Percentiles rank a stretch among this genome's conserved stretches.
phyloP scores from a whole-genome alignment of 768 basidiomycete species.

The Termitomyces sp. region DNA sequence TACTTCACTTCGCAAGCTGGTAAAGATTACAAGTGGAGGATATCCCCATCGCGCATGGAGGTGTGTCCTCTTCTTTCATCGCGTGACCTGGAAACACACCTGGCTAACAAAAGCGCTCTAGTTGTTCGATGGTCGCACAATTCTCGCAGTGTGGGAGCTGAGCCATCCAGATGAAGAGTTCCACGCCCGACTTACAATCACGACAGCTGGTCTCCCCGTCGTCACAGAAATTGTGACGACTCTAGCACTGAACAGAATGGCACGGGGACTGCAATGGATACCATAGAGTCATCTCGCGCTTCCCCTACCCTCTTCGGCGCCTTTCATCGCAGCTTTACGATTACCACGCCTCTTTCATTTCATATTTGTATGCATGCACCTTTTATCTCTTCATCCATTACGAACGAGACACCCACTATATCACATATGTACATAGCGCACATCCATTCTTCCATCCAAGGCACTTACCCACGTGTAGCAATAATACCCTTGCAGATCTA shows the following conservation, averaged over 20 bases:
- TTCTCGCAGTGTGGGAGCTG: conserved; percentile 67
- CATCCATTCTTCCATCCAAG: conserved; percentile 9
- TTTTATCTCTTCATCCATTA: conserved; percentile 9
- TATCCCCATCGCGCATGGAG: conserved; percentile 63
- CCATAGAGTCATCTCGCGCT: background rate
- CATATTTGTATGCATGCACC: conserved; percentile 11
- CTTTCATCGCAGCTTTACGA: conserved; percentile 3
- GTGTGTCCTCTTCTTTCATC: conserved; percentile 31
- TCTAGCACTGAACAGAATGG: conserved; percentile 70
- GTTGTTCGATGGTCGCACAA: conserved; percentile 63
- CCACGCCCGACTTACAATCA: conserved; percentile 59
- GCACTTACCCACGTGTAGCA: conserved; percentile 19
- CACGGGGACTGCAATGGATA: conserved; percentile 56
- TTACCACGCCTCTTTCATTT: conserved; percentile 8
- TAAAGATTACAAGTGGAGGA: conserved; percentile 74
- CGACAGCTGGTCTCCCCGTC: conserved; percentile 51
- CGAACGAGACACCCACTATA: conserved; percentile 1
- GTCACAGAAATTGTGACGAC: conserved; percentile 79
- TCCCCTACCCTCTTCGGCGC: background rate
- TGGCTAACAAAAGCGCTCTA: conserved; percentile 19
- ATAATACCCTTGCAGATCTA: conserved; percentile 14
- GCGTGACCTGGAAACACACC: background rate
- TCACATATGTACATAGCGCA: background rate
- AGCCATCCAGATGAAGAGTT: conserved; percentile 53
- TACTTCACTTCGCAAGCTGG: conserved; percentile 74